Evolutionary conservation across 164 flowering plant species (phyloP), one percentile per base, ranked within the genome.

Genomic region (Vitis riparia): DNA sequence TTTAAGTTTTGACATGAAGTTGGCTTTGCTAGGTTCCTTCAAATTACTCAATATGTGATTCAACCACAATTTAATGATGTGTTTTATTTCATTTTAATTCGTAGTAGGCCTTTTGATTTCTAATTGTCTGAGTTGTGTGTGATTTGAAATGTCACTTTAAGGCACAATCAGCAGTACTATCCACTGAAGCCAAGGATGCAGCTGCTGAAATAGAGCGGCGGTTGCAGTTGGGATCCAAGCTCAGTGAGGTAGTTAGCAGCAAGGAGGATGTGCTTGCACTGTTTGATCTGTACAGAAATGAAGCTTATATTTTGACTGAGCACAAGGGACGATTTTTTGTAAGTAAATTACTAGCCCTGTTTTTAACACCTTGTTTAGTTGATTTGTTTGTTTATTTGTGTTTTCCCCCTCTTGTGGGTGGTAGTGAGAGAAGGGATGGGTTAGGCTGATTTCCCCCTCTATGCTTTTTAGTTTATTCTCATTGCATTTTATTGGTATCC

Each of bases 221-320:
- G 23, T 75, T 95, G 78, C 86, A 80, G 71, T 68, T 95, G 48
- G 99, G 99, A 32, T 86, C 88, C 68, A 90, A 86, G 74, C 89
- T 93, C 13, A 93, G 98, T 78, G 88, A 82, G 60, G 72, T 93
- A 57, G 75, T 87, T 68, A 73, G 62, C 70, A 85, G 66, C 67
- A 84, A 86, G 80, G 91, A 89, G 69, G 98, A 91, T 68, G 89
- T 78, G 6, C 27, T 75, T 72, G 94, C 97, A 29, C 72, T 95
- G 30, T 85, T 95, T 73, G 80, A 85, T 76, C 75, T 95, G 55
- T 95, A 88, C 75, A 80, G 55, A 51, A 68, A 86, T 52, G 97
- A 95, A 79, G 85, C 83, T 65, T 95, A 95, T 77, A 86, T 95
- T 59, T 72, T 95, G 75, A 72, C 87, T 19, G 99, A 95, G 77